These are phyloP conservation scores for Gleditsia sinensis DNA, from an alignment of 306 rosid genomes.

Conservation along the genomic window DNA sequence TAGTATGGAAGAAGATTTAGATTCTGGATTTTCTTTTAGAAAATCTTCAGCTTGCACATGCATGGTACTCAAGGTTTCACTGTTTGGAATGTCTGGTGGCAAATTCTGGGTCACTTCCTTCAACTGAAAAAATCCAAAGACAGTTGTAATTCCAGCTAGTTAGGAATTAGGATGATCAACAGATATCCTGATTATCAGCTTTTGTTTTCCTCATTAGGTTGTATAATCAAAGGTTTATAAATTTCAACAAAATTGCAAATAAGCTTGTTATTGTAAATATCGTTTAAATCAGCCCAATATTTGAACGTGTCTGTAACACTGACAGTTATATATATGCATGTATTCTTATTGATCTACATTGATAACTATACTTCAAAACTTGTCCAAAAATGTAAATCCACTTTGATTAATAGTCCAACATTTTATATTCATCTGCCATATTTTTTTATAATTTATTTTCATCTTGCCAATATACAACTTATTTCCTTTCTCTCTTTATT, in stretches of 20 bases:
- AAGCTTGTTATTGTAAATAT: too few relatives aligned
- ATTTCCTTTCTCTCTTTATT: not conserved
- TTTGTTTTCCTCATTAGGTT: not conserved
- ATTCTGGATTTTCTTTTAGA: slow-evolving; percentile 32
- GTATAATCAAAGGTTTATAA: not conserved
- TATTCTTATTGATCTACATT: not conserved
- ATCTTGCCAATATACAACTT: not conserved
- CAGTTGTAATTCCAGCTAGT: not conserved
- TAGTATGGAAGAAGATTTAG: slow-evolving; percentile 27
- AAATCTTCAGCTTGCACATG: slow-evolving; percentile 53
- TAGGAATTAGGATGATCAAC: slow-evolving; percentile 29
- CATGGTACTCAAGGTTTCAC: slow-evolving; percentile 41
- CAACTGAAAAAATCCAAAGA: slow-evolving; percentile 40
- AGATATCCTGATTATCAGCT: not conserved
- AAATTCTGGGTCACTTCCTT: slow-evolving; percentile 46
- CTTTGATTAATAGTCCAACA: not conserved
- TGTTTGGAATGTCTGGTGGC: slow-evolving; percentile 45
- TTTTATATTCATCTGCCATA: not conserved
- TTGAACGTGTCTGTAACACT: too few relatives aligned
- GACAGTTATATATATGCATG: not conserved
- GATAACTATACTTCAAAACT: not conserved
- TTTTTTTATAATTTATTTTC: not conserved
- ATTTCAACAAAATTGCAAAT: not conserved
- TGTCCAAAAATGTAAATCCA: not conserved
- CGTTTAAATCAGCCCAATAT: too few relatives aligned